Percentiles rank a stretch among this genome's conserved stretches.
Conservation (phyloP, 2,329 filamentous ascomycete species). For the Fusarium penzigii region DNA sequence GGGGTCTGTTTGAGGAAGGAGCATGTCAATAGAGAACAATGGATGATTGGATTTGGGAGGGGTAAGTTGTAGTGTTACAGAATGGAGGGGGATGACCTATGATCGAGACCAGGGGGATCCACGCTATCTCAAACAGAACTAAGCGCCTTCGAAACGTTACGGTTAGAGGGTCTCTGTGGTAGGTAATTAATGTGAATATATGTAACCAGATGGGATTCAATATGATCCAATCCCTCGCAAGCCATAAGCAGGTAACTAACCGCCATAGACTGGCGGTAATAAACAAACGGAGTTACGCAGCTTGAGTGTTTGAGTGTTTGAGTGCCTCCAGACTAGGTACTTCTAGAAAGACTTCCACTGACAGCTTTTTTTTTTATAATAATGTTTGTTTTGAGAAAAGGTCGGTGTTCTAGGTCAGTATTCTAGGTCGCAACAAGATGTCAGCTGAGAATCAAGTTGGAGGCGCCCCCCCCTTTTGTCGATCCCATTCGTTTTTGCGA, state of each 20-base stretch:
- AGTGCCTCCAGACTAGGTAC: no score
- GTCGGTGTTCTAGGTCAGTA: no score
- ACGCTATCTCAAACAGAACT: background rate
- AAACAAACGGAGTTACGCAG: background rate
- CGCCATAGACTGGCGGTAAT: conserved; percentile 18
- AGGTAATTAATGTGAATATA: background rate
- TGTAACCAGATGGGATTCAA: background rate
- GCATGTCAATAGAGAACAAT: background rate
- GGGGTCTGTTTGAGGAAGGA: background rate
- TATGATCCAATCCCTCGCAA: conserved; percentile 22
- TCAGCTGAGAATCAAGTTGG: no score
- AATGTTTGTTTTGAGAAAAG: no score
- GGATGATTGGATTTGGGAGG: background rate
- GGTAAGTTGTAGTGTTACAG: no score
- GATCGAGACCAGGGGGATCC: background rate
- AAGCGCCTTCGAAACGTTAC: background rate
- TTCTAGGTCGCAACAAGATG: no score
- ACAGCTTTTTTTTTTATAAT: no score
- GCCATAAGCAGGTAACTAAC: conserved; percentile 7
- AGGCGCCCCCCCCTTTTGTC: no score
- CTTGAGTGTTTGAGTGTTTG: no score
- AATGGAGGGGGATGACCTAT: background rate
- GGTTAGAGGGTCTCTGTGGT: background rate
- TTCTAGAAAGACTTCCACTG: no score
- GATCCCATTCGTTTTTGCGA: no score